Conservation (phyloP, 2,329 filamentous ascomycete genomes). For the Penicillium glabrum region DNA sequence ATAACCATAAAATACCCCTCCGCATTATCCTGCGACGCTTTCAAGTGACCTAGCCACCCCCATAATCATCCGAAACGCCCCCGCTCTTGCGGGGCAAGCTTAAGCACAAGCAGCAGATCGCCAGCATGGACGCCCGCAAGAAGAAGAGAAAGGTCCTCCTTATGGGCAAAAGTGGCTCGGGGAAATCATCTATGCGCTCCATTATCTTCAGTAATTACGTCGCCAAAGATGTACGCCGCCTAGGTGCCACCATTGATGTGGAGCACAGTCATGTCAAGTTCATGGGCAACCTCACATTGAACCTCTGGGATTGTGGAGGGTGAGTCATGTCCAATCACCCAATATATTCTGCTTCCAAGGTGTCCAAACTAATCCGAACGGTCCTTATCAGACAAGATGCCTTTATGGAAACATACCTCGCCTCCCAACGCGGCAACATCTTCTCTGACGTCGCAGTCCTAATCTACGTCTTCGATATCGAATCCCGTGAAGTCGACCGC, state of each 20-base stretch:
- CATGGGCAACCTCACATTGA: constrained; percentile 93
- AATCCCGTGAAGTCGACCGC: constrained; percentile 89
- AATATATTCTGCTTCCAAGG: neutral
- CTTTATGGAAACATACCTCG: constrained; percentile 98
- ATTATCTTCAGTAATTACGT: constrained; percentile 99
- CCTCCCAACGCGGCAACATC: constrained; percentile 91
- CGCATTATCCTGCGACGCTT: neutral
- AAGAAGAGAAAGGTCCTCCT: constrained; percentile 86
- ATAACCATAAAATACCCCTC: neutral
- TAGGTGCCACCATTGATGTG: constrained; percentile 96
- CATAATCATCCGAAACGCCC: constrained; percentile 15
- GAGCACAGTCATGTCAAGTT: constrained; percentile 99
- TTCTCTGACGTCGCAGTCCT: constrained; percentile 95
- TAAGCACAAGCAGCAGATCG: constrained; percentile 11
- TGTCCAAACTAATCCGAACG: neutral
- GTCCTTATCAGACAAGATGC: constrained; percentile 72
- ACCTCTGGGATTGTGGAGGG: constrained; percentile 98
- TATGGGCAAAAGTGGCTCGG: constrained; percentile 95
- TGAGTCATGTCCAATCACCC: constrained; percentile 38
- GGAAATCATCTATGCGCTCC: constrained; percentile 96
- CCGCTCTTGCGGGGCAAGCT: constrained; percentile 27
- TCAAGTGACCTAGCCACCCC: constrained; percentile 3
- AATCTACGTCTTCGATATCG: constrained; percentile 99
- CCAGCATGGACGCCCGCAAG: constrained; percentile 46
- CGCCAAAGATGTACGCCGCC: constrained; percentile 85